Conservation (phyloP, 805 yeast species). For the Diddensiella santjacobensis region DNA sequence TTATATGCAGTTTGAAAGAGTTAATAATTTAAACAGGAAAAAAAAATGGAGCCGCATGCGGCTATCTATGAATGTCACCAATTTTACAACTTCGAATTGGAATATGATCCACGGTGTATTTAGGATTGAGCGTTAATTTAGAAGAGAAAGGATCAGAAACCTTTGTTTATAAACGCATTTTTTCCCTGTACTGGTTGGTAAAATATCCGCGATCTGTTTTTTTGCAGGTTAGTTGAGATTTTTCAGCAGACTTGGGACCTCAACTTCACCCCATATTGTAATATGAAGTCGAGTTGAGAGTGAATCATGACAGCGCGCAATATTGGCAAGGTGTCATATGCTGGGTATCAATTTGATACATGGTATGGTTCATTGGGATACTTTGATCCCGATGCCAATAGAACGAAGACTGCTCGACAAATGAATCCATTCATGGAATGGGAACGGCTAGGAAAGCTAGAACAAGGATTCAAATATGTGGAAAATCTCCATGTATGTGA, state of each 20-base stretch:
- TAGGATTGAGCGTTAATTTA: background rate
- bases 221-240: no score
- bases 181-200: no score
- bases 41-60: no score
- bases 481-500: slow-evolving; percentile 70
- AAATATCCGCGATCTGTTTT: no score
- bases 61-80: no score
- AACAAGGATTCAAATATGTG: slow-evolving; percentile 28
- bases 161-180: no score
- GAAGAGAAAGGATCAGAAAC: background rate
- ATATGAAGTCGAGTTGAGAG: no score
- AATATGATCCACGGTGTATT: background rate
- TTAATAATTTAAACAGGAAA: no score
- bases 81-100: no score
- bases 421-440: slow-evolving; percentile 18
- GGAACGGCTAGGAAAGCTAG: slow-evolving; percentile 26
- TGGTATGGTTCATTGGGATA: slow-evolving; percentile 90
- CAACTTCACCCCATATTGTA: no score
- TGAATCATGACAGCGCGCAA: slow-evolving; percentile 45
- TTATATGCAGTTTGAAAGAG: no score
- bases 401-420: slow-evolving; percentile 17
- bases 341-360: slow-evolving; percentile 63
- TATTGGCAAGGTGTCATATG: slow-evolving; percentile 62
- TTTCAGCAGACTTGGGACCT: no score
- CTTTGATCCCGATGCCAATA: slow-evolving; percentile 41